Percentiles rank a stretch among this genome's conserved stretches.
Evolutionary conservation across 352 stramenopile genomes (phyloP).

Genomic region (Globisporangium cylindrosporum): DNA sequence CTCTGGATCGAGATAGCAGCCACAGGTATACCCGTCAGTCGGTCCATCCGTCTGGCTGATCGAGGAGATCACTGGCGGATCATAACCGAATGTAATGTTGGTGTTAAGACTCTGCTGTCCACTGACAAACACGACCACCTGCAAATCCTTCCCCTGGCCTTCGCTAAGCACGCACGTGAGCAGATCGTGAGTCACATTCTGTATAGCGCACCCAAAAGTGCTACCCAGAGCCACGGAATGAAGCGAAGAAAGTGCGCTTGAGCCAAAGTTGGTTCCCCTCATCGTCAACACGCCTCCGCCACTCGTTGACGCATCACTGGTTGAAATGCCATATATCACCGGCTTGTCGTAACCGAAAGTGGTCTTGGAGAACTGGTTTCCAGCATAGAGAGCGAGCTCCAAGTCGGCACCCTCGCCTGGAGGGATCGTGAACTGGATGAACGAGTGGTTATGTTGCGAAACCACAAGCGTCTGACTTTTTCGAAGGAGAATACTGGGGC

Average conservation of each 20-base stretch:
- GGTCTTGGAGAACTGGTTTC: constrained; percentile 37
- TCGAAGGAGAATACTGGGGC: constrained; percentile 27
- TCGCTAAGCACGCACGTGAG: constrained; percentile 38
- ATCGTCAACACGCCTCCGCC: constrained; percentile 49
- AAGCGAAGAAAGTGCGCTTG: constrained; percentile 27
- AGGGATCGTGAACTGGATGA: constrained; percentile 42
- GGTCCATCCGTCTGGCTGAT: constrained; percentile 42
- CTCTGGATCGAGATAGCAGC: constrained; percentile 31
- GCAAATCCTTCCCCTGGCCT: constrained; percentile 37
- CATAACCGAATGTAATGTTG: constrained; percentile 39
- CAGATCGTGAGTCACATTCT: constrained; percentile 26
- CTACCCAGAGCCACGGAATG: constrained; percentile 34
- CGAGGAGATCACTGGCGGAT: constrained; percentile 32
- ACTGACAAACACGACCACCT: constrained; percentile 38
- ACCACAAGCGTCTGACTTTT: constrained; percentile 22
- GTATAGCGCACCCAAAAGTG: constrained; percentile 33
- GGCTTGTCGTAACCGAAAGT: constrained; percentile 55
- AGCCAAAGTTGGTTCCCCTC: constrained; percentile 48
- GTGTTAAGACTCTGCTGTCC: constrained; percentile 26
- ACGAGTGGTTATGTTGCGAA: constrained; percentile 25
- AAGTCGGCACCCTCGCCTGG: constrained; percentile 41
- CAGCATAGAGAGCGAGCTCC: constrained; percentile 32
- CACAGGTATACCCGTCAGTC: constrained; percentile 52
- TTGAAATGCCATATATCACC: constrained; percentile 31
- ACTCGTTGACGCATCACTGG: constrained; percentile 33